These are phyloP conservation scores for Podospora fimiseda DNA, from an alignment of 495 filamentous ascomycete species.

Conservation along the genomic window DNA sequence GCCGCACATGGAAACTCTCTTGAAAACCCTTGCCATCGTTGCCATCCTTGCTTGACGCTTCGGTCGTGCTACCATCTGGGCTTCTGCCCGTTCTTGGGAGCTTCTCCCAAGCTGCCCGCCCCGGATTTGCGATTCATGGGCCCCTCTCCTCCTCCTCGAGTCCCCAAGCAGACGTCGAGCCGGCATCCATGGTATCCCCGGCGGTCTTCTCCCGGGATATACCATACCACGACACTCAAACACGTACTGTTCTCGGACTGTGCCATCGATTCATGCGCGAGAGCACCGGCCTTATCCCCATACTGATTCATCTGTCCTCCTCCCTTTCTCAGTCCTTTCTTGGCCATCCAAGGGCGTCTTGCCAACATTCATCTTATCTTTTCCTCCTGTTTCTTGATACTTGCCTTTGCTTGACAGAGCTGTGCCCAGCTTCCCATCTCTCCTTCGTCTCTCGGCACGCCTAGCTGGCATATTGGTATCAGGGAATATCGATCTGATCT, in stretches of 20 bases:
- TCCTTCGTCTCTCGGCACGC: not conserved
- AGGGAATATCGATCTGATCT: not conserved
- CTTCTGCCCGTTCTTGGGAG: conserved; percentile 18
- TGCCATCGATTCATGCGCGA: conserved; percentile 26
- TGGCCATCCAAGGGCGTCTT: not conserved
- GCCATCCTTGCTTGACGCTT: conserved; percentile 5
- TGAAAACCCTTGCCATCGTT: conserved; percentile 6
- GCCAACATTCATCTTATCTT: conserved; percentile 18
- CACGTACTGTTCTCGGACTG: conserved; percentile 28
- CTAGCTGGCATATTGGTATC: not conserved
- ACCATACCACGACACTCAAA: conserved; percentile 27
- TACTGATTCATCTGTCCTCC: conserved; percentile 13
- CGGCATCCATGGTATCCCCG: conserved; percentile 15
- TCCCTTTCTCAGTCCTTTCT: conserved; percentile 2
- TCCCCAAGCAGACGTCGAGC: not conserved
- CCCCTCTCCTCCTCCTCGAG: conserved; percentile 8
- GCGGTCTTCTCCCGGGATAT: conserved; percentile 24
- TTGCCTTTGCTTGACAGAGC: conserved; percentile 8
- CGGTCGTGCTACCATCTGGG: conserved; percentile 14
- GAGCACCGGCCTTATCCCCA: conserved; percentile 22
- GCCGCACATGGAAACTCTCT: conserved; percentile 21
- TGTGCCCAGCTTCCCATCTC: conserved; percentile 16
- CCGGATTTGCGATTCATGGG: conserved; percentile 11
- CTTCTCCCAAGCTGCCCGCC: conserved; percentile 8
- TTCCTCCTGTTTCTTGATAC: conserved; percentile 11